Evolutionary conservation across 371 early-diverging fungal species (phyloP), one percentile per base, ranked within the genome.

Genomic region (Mucor irregularis): DNA sequence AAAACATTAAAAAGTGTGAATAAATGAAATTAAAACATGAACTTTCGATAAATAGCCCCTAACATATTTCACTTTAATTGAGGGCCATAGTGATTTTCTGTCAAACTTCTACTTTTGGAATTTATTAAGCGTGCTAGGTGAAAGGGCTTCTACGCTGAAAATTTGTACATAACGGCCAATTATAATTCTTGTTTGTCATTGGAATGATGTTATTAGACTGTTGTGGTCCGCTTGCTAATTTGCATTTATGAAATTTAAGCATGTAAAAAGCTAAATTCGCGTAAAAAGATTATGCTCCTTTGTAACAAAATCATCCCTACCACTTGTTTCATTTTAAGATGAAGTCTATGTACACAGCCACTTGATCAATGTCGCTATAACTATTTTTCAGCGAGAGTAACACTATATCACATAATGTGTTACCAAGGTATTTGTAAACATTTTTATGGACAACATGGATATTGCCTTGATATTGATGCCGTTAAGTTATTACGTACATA

Each of bases 161-260:
- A n/a, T n/a, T n/a, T n/a, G 42, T 42, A 25, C 24, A 42, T 21
- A 13, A 0, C 24, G 24, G 16, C 42, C 25, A 42, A 42, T 42
- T 3, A 42, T 4, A 42, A 6, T 11, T 24, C 10, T 4, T 39
- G 1, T 17, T 40, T 21, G 21, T 14, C 42, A 8, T 24, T 42
- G 42, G 42, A 42, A 42, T 42, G 42, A 42, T 42, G 42, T 34
- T 42, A 42, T 42, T 42, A 42, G 24, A 42, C 42, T 42, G 21
- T 42, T 38, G 10, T 34, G 35, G 42, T 22, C 6, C 19, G 14
- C 24, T 42, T 42, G 11, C 14, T 11, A 42, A 42, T 42, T 24
- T 42, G 17, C 21, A 42, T 42, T 25, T 24, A 42, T 42, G 42
- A 24, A 24, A 13, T 5, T 13, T 21, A 25, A 21, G 24, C 24